These are phyloP conservation scores for Capsella bursapastoris DNA, from an alignment of 345 rosid species.

Conservation along the genomic window DNA sequence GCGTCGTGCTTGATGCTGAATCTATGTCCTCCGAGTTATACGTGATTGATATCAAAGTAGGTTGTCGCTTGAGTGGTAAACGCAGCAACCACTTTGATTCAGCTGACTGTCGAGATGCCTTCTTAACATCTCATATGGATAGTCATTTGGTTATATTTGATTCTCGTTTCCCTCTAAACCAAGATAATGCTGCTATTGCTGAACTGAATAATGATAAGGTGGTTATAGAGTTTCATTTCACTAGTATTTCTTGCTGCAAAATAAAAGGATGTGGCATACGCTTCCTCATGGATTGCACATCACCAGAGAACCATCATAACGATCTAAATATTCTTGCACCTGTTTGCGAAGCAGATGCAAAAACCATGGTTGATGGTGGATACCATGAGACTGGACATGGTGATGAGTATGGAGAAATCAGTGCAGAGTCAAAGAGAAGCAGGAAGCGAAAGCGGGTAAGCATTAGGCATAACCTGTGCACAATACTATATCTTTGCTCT, in stretches of 20 bases:
- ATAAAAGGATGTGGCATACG: background rate
- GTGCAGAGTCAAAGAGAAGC: background rate
- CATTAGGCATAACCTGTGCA: background rate
- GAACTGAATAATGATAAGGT: background rate
- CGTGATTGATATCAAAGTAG: background rate
- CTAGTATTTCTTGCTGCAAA: background rate
- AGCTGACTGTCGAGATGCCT: background rate
- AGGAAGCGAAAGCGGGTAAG: conserved; percentile 9
- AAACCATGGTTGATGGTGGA: background rate
- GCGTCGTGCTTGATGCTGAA: background rate
- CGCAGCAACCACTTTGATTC: background rate
- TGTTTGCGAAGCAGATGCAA: background rate
- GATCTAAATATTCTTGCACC: background rate
- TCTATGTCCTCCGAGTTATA: too few relatives aligned
- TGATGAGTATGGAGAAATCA: background rate
- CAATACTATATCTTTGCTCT: background rate
- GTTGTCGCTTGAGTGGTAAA: background rate
- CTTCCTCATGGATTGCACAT: background rate
- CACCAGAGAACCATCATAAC: too few relatives aligned
- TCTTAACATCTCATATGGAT: background rate
- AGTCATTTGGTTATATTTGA: background rate
- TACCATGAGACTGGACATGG: background rate
- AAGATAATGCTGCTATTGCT: background rate
- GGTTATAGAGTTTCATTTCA: background rate
- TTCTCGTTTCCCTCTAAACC: background rate